Conservation (phyloP, 495 filamentous ascomycete species). For the Hyphodiscus hymeniophilus region DNA sequence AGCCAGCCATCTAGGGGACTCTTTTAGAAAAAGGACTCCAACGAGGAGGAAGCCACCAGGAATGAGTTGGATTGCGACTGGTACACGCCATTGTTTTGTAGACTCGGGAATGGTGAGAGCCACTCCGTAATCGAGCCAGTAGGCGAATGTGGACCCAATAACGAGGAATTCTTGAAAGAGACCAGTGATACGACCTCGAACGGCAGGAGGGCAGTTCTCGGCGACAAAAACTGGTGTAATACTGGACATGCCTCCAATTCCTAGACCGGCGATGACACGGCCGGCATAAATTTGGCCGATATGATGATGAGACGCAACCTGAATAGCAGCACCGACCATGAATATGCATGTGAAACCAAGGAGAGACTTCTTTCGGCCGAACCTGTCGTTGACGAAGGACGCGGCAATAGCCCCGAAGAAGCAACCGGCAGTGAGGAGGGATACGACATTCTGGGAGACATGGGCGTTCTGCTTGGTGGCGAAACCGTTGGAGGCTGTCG, state of each 20-base stretch:
- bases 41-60: slow-evolving; percentile 8
- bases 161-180: slow-evolving; percentile 18
- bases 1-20: slow-evolving; percentile 14
- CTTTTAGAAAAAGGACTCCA: slow-evolving; percentile 13
- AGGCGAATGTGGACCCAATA: slow-evolving; percentile 40
- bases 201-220: slow-evolving; percentile 48
- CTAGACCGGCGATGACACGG: slow-evolving; percentile 44
- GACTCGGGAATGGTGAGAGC: slow-evolving; percentile 6
- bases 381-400: slow-evolving; percentile 25
- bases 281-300: slow-evolving; percentile 32
- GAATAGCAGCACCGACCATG: slow-evolving; percentile 29
- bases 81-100: slow-evolving; percentile 43
- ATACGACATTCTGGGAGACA: slow-evolving; percentile 49
- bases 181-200: slow-evolving; percentile 41
- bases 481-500: slow-evolving; percentile 15
- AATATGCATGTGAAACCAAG: slow-evolving; percentile 32
- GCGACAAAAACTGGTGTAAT: slow-evolving; percentile 37
- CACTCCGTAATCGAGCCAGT: slow-evolving; percentile 45
- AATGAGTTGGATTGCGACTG: slow-evolving; percentile 19
- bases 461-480: slow-evolving; percentile 30
- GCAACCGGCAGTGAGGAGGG: slow-evolving; percentile 44
- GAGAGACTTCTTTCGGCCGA: slow-evolving; percentile 29
- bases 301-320: slow-evolving; percentile 29
- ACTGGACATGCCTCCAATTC: slow-evolving; percentile 44
- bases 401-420: slow-evolving; percentile 21